Percentiles rank a stretch among this genome's conserved stretches.
These are phyloP conservation scores for Ceratobasidium sp. DNA, from an alignment of 1,284 basidiomycete genomes.

Conservation along the genomic window DNA sequence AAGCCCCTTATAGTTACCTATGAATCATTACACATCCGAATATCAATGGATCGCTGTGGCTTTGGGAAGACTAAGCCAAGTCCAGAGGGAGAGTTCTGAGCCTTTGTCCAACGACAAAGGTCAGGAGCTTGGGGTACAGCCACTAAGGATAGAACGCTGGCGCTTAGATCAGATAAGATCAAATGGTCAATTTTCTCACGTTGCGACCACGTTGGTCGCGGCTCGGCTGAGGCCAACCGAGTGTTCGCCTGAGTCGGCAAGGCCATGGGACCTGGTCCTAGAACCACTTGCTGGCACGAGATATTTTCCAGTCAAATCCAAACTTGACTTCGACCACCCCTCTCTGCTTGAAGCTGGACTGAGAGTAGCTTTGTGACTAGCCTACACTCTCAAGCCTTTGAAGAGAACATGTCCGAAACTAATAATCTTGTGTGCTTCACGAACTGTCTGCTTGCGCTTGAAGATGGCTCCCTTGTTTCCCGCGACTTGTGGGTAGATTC, in stretches of 20 bases:
- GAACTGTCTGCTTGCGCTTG: conserved; percentile 78
- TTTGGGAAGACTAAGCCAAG: no score
- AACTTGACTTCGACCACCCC: background rate
- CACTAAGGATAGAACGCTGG: no score
- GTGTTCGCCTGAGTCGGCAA: conserved; percentile 15
- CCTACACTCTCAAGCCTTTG: background rate
- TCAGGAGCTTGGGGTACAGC: no score
- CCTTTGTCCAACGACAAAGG: no score
- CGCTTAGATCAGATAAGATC: conserved; percentile 7
- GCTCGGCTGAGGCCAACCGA: conserved; percentile 21
- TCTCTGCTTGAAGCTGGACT: no score
- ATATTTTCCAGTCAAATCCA: background rate
- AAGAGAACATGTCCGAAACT: background rate
- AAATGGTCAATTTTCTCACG: background rate
- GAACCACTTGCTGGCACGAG: conserved; percentile 31
- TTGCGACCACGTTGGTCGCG: background rate
- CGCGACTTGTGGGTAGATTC: conserved; percentile 83
- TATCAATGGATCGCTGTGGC: background rate
- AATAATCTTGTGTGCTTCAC: conserved; percentile 85
- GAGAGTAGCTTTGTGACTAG: background rate
- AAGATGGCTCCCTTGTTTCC: conserved; percentile 75
- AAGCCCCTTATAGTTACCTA: background rate
- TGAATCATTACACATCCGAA: background rate
- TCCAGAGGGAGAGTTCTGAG: no score
- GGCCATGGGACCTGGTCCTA: background rate